Evolutionary conservation across 2,329 filamentous ascomycete genomes (phyloP).

Genomic region (Fusarium udum): DNA sequence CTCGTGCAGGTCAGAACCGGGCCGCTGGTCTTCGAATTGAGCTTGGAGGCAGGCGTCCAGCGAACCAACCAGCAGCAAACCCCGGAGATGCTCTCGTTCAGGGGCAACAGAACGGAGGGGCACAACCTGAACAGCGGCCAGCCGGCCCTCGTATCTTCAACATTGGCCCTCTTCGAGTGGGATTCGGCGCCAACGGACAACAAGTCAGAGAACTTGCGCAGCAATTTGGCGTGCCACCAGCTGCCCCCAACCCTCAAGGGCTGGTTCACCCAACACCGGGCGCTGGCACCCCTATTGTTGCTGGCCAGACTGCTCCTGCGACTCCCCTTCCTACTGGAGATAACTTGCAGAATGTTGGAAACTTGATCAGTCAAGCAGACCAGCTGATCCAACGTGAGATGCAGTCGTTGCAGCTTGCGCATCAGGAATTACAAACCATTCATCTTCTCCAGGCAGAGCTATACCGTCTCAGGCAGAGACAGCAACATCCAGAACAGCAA

Average conservation of each 20-base stretch:
- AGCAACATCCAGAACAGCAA: constrained; percentile 46
- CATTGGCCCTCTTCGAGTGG: constrained; percentile 78
- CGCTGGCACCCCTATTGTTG: constrained; percentile 24
- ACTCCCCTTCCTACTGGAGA: constrained; percentile 42
- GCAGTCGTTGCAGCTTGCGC: constrained; percentile 67
- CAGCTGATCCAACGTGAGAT: constrained; percentile 75
- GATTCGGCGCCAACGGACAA: constrained; percentile 76
- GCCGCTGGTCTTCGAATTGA: constrained; percentile 46
- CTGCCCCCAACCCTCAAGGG: constrained; percentile 40
- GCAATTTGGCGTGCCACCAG: constrained; percentile 62
- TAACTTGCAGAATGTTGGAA: constrained; percentile 59
- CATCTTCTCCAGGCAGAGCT: constrained; percentile 74
- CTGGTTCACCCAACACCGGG: constrained; percentile 28
- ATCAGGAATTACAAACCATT: constrained; percentile 75
- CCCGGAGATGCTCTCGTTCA: constrained; percentile 29
- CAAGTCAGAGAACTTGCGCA: constrained; percentile 75
- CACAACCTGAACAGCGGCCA: constrained; percentile 32
- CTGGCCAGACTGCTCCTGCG: constrained; percentile 26
- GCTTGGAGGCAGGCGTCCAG: constrained; percentile 39
- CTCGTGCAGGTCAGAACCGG: constrained; percentile 42
- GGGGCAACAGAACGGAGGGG: constrained; percentile 39
- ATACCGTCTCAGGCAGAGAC: constrained; percentile 68
- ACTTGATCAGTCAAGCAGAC: constrained; percentile 72
- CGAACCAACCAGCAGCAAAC: constrained; percentile 38
- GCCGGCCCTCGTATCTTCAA: constrained; percentile 71